Percentiles rank a stretch among this genome's conserved stretches.
Evolutionary conservation across 768 basidiomycete species (phyloP).

Genomic region (Xerocomellus dryophilus): DNA sequence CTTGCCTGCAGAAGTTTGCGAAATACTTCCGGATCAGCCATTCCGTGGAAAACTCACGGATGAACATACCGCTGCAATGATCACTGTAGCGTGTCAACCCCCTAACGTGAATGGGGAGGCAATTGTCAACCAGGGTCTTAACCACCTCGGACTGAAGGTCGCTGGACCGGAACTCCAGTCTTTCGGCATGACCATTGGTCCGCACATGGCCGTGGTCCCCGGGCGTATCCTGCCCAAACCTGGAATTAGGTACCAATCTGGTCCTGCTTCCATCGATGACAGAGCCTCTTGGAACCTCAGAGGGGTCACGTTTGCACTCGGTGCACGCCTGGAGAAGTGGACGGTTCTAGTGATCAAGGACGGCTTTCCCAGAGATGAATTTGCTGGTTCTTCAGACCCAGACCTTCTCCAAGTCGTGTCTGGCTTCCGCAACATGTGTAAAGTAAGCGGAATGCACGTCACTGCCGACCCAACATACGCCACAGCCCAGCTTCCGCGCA

Average conservation of each 20-base stretch:
- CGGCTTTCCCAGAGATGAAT: conserved; percentile 55
- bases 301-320: conserved; percentile 56
- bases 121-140: conserved; percentile 43
- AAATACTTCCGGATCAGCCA: conserved; percentile 42
- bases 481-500: conserved; percentile 47
- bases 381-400: conserved; percentile 50
- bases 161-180: conserved; percentile 35
- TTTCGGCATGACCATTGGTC: conserved; percentile 46
- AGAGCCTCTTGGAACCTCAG: conserved; percentile 53
- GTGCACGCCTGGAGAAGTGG: conserved; percentile 59
- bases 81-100: conserved; percentile 45
- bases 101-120: conserved; percentile 48
- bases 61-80: conserved; percentile 52
- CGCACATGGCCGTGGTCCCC: conserved; percentile 53
- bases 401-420: conserved; percentile 43
- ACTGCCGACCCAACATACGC: conserved; percentile 31
- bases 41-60: conserved; percentile 53
- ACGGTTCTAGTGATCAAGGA: conserved; percentile 68
- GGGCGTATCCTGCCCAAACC: conserved; percentile 49
- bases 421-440: conserved; percentile 64
- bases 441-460: conserved; percentile 58
- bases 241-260: conserved; percentile 38
- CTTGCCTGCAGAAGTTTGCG: conserved; percentile 49
- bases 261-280: conserved; percentile 37
- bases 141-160: conserved; percentile 40